These are phyloP conservation scores for Lupinus albus DNA, from an alignment of 306 rosid genomes.

Conservation along the genomic window DNA sequence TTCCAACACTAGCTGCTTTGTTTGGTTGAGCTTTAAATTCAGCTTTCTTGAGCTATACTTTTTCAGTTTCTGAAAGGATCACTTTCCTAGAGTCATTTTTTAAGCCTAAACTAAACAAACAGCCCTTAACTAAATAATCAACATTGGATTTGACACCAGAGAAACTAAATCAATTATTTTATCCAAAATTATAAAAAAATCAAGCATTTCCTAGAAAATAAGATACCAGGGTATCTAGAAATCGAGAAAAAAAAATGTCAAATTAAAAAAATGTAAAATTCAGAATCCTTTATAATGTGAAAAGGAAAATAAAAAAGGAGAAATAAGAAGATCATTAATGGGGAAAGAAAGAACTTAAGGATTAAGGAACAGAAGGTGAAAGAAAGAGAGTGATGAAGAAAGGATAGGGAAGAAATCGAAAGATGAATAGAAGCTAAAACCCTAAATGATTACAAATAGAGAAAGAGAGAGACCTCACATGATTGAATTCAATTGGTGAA, in stretches of 20 bases:
- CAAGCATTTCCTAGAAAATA: constrained; percentile 20
- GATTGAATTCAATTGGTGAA: background rate
- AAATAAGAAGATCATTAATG: constrained; percentile 24
- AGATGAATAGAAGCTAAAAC: constrained; percentile 30
- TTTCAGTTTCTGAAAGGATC: too few relatives aligned
- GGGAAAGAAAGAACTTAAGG: background rate
- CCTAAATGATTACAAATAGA: background rate
- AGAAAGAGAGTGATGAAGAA: too few relatives aligned
- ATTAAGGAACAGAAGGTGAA: too few relatives aligned
- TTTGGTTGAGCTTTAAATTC: too few relatives aligned
- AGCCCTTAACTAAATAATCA: background rate
- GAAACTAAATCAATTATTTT: background rate
- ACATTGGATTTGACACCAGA: background rate
- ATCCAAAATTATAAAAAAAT: background rate
- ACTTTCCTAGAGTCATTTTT: too few relatives aligned
- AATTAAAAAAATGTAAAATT: too few relatives aligned
- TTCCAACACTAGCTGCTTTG: too few relatives aligned
- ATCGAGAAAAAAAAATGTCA: too few relatives aligned
- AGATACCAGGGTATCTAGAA: background rate
- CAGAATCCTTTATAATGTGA: too few relatives aligned
- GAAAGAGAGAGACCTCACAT: background rate
- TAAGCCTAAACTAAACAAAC: too few relatives aligned
- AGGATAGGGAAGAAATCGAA: constrained; percentile 2
- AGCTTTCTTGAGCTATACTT: too few relatives aligned
- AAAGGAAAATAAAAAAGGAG: too few relatives aligned